These are phyloP conservation scores for Malus orientalis DNA, from an alignment of 306 rosid species.

Conservation along the genomic window DNA sequence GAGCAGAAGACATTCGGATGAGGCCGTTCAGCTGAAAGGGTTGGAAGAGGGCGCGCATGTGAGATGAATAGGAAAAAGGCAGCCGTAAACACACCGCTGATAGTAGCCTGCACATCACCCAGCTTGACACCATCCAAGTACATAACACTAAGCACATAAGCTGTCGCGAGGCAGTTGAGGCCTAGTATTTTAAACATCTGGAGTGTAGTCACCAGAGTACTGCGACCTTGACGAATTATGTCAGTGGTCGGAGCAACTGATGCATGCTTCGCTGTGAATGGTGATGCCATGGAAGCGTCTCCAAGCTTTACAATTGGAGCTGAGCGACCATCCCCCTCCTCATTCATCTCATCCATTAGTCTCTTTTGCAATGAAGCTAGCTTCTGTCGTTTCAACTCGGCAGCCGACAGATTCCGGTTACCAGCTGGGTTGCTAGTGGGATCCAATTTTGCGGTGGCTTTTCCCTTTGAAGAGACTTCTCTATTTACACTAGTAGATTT, in stretches of 20 bases:
- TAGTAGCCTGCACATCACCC: constrained; percentile 94
- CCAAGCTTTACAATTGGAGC: constrained; percentile 93
- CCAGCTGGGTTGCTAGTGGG: constrained; percentile 36
- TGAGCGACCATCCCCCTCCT: constrained; percentile 86
- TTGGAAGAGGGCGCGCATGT: constrained; percentile 91
- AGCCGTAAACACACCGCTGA: constrained; percentile 96
- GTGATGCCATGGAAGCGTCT: constrained; percentile 99
- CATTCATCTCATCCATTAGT: constrained; percentile 85
- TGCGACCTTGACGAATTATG: constrained; percentile 97
- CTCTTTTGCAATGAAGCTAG: constrained; percentile 49
- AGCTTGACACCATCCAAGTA: constrained; percentile 96
- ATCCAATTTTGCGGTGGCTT: constrained; percentile 35
- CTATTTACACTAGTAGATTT: constrained; percentile 35
- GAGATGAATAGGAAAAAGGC: constrained; percentile 97
- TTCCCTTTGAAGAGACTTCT: constrained; percentile 67
- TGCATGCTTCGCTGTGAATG: constrained; percentile 98
- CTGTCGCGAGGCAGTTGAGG: constrained; percentile 97
- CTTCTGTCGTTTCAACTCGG: constrained; percentile 67
- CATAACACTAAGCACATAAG: constrained; percentile 98
- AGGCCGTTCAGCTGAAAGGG: constrained; percentile 82
- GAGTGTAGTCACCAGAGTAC: constrained; percentile 95
- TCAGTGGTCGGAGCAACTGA: constrained; percentile 89
- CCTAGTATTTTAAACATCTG: constrained; percentile 99
- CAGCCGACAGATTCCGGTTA: constrained; percentile 60
- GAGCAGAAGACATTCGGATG: constrained; percentile 83